phyloP scores from a whole-genome alignment of 169 alveolate genomes.

The Theileria sp. region DNA sequence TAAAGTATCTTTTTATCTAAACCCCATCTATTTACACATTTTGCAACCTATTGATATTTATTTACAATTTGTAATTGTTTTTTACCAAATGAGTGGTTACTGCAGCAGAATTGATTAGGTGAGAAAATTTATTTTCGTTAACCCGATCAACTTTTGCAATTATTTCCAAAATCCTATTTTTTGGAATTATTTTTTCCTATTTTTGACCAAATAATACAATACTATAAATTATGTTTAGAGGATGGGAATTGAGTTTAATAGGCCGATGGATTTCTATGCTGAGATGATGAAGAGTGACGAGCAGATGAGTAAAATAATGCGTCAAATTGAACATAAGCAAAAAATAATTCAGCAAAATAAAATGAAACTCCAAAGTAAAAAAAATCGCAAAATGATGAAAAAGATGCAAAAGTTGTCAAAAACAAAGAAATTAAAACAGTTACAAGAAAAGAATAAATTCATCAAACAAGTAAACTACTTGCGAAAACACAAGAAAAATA shows the following conservation, averaged over 20 bases:
- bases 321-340: slow-evolving; percentile 4
- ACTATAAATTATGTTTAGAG: slow-evolving; percentile 5
- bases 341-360: slow-evolving; percentile 23
- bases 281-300: slow-evolving; percentile 61
- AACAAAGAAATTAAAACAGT: slow-evolving; percentile 37
- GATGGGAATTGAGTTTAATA: slow-evolving; percentile 33
- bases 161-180: too few species aligned
- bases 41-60: too few species aligned
- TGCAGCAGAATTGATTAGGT: neutral
- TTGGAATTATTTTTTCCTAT: too few species aligned
- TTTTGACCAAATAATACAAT: too few species aligned
- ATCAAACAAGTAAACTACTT: slow-evolving; percentile 35
- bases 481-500: neutral
- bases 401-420: neutral
- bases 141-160: neutral
- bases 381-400: neutral
- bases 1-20: neutral
- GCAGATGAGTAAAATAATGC: slow-evolving; percentile 45
- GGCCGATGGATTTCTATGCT: slow-evolving; percentile 62
- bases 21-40: neutral
- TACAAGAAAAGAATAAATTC: slow-evolving; percentile 54
- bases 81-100: neutral
- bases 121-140: too few species aligned
- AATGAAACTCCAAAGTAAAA: neutral
- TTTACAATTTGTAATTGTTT: too few species aligned